Evolutionary conservation across 768 basidiomycete species (phyloP).

Genomic region (Trametes punicea): DNA sequence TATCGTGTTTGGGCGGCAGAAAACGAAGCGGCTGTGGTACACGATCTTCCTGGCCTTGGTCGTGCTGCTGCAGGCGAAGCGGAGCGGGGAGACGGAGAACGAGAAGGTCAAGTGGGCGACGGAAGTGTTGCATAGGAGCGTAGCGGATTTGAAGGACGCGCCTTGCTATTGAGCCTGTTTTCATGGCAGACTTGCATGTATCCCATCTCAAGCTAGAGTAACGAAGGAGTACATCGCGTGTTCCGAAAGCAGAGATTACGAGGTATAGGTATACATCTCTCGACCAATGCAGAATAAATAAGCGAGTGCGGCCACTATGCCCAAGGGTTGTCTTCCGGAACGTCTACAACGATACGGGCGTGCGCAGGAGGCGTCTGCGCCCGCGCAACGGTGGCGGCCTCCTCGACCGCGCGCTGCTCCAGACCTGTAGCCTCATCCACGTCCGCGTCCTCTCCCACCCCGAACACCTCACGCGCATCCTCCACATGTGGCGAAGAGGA

Average conservation of each 20-base stretch:
- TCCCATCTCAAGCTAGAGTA: not conserved
- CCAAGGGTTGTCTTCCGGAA: constrained; percentile 55
- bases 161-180: constrained; percentile 39
- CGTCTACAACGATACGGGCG: constrained; percentile 35
- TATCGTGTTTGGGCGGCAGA: constrained; percentile 60
- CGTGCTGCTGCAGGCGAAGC: constrained; percentile 45
- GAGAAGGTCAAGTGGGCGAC: constrained; percentile 28
- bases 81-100: constrained; percentile 27
- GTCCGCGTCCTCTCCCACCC: constrained; percentile 42
- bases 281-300: not conserved
- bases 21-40: constrained; percentile 77
- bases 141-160: constrained; percentile 46
- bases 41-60: constrained; percentile 59
- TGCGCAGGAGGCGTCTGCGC: constrained; percentile 46
- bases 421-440: constrained; percentile 35
- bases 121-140: constrained; percentile 37
- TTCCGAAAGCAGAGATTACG: not conserved
- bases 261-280: not conserved
- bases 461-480: constrained; percentile 19
- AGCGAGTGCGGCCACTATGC: constrained; percentile 29
- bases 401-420: constrained; percentile 24
- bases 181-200: not conserved
- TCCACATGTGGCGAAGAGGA: constrained; percentile 17
- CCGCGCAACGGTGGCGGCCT: constrained; percentile 25
- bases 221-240: not conserved